phyloP scores from a whole-genome alignment of 495 filamentous ascomycete species.

The Evernia prunastri region DNA sequence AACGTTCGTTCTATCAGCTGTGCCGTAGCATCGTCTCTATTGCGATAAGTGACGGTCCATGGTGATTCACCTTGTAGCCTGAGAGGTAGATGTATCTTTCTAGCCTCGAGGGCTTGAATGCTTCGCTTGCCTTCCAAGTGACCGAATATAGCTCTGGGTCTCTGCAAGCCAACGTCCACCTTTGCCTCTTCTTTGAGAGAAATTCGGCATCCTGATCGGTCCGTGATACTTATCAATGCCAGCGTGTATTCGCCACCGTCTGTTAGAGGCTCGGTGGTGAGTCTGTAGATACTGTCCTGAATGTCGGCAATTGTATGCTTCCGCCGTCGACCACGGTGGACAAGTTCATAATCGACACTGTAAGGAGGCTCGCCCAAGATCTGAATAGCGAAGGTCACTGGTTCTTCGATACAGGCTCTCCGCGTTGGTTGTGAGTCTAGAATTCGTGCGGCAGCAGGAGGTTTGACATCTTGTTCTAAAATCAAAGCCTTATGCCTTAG shows the following conservation, averaged over 20 bases:
- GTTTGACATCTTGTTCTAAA: slow-evolving; percentile 86
- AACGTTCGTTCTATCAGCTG: slow-evolving; percentile 45
- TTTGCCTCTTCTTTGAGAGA: slow-evolving; percentile 72
- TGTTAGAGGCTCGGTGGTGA: slow-evolving; percentile 64
- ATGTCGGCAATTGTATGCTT: slow-evolving; percentile 60
- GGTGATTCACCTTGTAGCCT: slow-evolving; percentile 75
- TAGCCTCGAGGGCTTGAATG: slow-evolving; percentile 68
- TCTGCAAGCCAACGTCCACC: slow-evolving; percentile 78
- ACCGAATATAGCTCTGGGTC: slow-evolving; percentile 77
- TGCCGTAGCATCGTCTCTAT: slow-evolving; percentile 44
- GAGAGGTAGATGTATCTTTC: slow-evolving; percentile 65
- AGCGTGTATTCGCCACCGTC: slow-evolving; percentile 85
- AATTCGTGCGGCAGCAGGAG: slow-evolving; percentile 75
- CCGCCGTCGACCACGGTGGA: slow-evolving; percentile 79
- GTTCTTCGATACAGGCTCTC: slow-evolving; percentile 74
- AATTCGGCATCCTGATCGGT: slow-evolving; percentile 77
- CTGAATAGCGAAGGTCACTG: slow-evolving; percentile 61
- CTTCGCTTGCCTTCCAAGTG: slow-evolving; percentile 67
- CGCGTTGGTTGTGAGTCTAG: slow-evolving; percentile 44
- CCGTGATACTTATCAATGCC: slow-evolving; percentile 74
- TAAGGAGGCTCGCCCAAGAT: slow-evolving; percentile 79
- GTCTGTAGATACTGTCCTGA: slow-evolving; percentile 51
- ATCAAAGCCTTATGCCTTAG: slow-evolving; percentile 49
- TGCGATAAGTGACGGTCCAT: slow-evolving; percentile 72
- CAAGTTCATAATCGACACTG: slow-evolving; percentile 84